Base-by-base conservation (phyloP, 1,139 yeast genomes). In the Kurtzmaniella quercitrusa region DNA sequence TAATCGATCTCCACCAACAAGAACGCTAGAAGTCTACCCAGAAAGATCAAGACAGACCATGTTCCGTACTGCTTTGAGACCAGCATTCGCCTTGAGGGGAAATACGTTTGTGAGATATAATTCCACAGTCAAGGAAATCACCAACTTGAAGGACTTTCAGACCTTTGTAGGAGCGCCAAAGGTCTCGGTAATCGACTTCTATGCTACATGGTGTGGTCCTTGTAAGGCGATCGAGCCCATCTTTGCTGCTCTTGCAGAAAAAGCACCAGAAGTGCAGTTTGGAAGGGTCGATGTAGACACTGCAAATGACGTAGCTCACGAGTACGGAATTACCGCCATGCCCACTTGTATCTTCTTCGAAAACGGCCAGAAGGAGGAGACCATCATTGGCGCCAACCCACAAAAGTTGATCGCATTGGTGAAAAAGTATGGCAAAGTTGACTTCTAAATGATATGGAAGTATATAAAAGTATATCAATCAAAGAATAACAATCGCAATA, bases 131-230 rank as follows among this genome's bases (percentile, higher is more conserved):
- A 56, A 54, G 43, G 58, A 56, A 49, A 39, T 62, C 47, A 43
- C 51, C 4, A 51, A 55, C 19, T 40, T 54, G 36, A 49, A 49
- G 18, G 54, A 57, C 18, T 56, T 58, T 44, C 47, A 48, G 23
- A 31, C 49, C 15, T 50, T 53, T 29, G 49, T 61, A 38, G 54
- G 48, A 40, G 47, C 50, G 27, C 63, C 64, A n/a, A 62, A 65
- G 43, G 55, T 68, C 5, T 51, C 70, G 1, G 65, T 70, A 3
- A 58, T 70, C 37, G 76, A 70, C 48, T 70, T 70, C 50, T 68
- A 68, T 52, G 75, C 76, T 40, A 65, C 71, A 3, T 70, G 76
- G 76, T 70, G 76, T 55, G 75, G 75, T 2, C 76, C 76, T 9
- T 70, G 76, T 46, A 70, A 70, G 51, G 72, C 72, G 11, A 55